Conservation (phyloP, 106 monocot species). For the Gastrodia elata region DNA sequence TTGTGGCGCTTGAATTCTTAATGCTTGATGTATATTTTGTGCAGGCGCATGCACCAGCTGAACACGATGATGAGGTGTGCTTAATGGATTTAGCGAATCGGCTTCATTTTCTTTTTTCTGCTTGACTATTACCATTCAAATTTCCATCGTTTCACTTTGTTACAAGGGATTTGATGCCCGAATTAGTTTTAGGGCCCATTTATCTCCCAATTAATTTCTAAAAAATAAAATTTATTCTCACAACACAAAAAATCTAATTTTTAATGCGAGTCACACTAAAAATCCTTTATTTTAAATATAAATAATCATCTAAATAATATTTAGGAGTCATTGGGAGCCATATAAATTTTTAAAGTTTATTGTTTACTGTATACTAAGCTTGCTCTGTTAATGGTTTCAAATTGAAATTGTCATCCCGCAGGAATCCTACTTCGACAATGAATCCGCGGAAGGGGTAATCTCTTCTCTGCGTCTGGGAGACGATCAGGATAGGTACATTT, state of each 20-base stretch:
- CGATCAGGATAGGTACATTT: conserved; percentile 43
- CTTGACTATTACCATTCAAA: background rate
- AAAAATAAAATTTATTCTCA: too few relatives aligned
- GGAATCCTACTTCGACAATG: conserved; percentile 81
- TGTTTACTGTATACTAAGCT: background rate
- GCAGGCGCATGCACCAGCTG: conserved; percentile 43
- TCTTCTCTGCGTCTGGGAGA: conserved; percentile 64
- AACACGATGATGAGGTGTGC: conserved; percentile 51
- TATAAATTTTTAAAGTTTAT: too few relatives aligned
- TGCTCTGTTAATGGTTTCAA: background rate
- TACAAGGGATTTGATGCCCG: too few relatives aligned
- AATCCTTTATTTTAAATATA: too few relatives aligned
- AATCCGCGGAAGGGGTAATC: conserved; percentile 72
- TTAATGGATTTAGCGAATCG: background rate
- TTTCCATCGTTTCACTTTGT: too few relatives aligned
- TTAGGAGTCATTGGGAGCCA: too few relatives aligned
- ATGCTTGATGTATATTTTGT: background rate
- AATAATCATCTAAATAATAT: too few relatives aligned
- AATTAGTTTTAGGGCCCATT: too few relatives aligned
- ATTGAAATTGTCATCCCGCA: conserved; percentile 20
- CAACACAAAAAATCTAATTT: too few relatives aligned
- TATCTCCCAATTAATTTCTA: too few relatives aligned
- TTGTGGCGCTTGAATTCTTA: background rate
- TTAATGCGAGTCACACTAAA: too few relatives aligned
- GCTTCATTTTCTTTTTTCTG: background rate